Evolutionary conservation across 371 early-diverging fungal species (phyloP).

Genomic region (Circinella minor): DNA sequence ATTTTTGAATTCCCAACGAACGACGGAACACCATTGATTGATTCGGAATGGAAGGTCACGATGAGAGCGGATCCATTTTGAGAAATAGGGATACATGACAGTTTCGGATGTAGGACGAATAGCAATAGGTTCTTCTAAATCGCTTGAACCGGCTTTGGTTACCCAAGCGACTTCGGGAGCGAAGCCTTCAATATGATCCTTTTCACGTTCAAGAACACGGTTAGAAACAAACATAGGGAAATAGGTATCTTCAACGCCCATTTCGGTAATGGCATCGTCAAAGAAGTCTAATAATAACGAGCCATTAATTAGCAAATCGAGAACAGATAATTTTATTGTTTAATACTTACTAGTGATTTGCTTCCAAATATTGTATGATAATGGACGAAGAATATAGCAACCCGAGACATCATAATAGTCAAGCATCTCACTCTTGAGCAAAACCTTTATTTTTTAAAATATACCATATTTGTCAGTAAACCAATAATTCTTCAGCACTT

Average conservation of each 20-base stretch:
- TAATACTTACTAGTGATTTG: constrained; percentile 81
- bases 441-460: constrained; percentile 50
- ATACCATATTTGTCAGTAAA: background rate
- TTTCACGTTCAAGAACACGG: constrained; percentile 93
- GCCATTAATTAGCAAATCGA: background rate
- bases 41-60: constrained; percentile 98
- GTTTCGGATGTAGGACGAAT: constrained; percentile 99
- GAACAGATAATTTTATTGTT: background rate
- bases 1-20: constrained; percentile 99
- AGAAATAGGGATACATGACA: constrained; percentile 99
- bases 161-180: constrained; percentile 99
- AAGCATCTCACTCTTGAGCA: constrained; percentile 96
- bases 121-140: constrained; percentile 97
- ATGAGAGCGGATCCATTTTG: constrained; percentile 99
- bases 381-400: constrained; percentile 99
- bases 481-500: background rate
- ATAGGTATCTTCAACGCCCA: constrained; percentile 98
- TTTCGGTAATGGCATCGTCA: constrained; percentile 86
- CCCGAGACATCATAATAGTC: constrained; percentile 99
- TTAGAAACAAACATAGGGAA: constrained; percentile 99
- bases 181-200: constrained; percentile 99
- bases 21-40: constrained; percentile 99
- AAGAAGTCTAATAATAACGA: constrained; percentile 75
- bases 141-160: constrained; percentile 94
- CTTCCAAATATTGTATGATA: constrained; percentile 98